Conservation (phyloP, 2,329 filamentous ascomycete genomes). For the Penicillium sp. region DNA sequence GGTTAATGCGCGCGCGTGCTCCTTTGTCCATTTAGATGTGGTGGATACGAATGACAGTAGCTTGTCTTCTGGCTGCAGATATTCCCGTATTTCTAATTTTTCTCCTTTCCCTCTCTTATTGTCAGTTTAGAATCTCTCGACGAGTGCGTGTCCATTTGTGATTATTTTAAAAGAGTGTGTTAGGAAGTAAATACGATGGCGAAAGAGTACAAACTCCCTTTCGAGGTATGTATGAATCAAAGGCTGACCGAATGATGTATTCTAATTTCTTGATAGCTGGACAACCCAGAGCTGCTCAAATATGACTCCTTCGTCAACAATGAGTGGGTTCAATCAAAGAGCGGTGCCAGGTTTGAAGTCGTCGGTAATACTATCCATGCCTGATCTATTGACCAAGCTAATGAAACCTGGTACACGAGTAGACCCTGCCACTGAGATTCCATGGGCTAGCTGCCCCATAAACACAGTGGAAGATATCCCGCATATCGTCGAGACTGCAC, state of each 20-base stretch:
- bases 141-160: too few species aligned
- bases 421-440: conserved; percentile 16
- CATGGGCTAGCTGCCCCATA: conserved; percentile 15
- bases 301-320: conserved; percentile 51
- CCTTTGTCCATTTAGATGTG: neutral
- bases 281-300: conserved; percentile 47
- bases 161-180: neutral
- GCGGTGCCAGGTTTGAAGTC: conserved; percentile 49
- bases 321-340: conserved; percentile 44
- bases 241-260: neutral
- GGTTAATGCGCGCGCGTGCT: neutral
- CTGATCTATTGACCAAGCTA: neutral
- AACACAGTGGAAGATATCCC: conserved; percentile 14
- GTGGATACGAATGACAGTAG: too few species aligned
- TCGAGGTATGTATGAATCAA: conserved; percentile 26
- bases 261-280: conserved; percentile 30
- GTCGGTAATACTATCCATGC: conserved; percentile 32
- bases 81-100: neutral
- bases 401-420: neutral
- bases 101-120: neutral
- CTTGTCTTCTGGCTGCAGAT: too few species aligned
- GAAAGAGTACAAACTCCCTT: conserved; percentile 34
- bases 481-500: conserved; percentile 13
- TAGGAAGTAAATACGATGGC: conserved; percentile 23
- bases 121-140: neutral